Conservation (phyloP, 768 basidiomycete species). For the Mycena metata region DNA sequence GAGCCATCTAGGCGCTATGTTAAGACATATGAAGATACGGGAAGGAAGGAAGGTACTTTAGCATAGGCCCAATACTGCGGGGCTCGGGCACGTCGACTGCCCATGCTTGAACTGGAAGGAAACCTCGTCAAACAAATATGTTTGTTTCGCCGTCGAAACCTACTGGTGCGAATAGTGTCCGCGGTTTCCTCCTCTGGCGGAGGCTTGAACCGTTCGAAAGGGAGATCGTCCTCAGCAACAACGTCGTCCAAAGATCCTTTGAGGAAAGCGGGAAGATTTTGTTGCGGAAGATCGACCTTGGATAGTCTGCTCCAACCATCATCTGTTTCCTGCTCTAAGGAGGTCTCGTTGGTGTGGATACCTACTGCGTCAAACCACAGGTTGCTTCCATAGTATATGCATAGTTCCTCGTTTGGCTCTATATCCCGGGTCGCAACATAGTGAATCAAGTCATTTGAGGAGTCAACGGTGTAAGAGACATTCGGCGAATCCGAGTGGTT, state of each 20-base stretch:
- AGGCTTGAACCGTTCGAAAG: slow-evolving; percentile 73
- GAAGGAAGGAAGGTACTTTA: slow-evolving; percentile 63
- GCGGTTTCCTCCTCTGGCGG: slow-evolving; percentile 75
- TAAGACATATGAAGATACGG: background rate
- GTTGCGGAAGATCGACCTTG: slow-evolving; percentile 37
- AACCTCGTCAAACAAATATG: slow-evolving; percentile 13
- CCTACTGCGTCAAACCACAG: slow-evolving; percentile 72
- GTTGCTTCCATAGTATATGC: slow-evolving; percentile 81
- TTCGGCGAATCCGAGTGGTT: slow-evolving; percentile 83
- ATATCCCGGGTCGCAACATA: slow-evolving; percentile 71
- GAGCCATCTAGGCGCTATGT: slow-evolving; percentile 69
- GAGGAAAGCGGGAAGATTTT: slow-evolving; percentile 44
- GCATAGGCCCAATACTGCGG: slow-evolving; percentile 68
- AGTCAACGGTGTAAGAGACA: slow-evolving; percentile 73
- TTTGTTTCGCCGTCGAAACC: slow-evolving; percentile 27
- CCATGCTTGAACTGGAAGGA: slow-evolving; percentile 75
- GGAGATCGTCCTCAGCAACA: slow-evolving; percentile 70
- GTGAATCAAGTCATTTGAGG: slow-evolving; percentile 67
- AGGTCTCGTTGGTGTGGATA: slow-evolving; percentile 1
- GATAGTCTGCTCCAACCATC: slow-evolving; percentile 64
- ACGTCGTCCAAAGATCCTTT: slow-evolving; percentile 60
- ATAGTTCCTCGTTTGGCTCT: slow-evolving; percentile 76
- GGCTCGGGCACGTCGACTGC: slow-evolving; percentile 79
- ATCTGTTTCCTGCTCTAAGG: slow-evolving; percentile 42
- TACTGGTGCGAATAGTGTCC: slow-evolving; percentile 69